Conservation (phyloP, 129 eudicot species). For the Pseudognaphalium luteoalbum region DNA sequence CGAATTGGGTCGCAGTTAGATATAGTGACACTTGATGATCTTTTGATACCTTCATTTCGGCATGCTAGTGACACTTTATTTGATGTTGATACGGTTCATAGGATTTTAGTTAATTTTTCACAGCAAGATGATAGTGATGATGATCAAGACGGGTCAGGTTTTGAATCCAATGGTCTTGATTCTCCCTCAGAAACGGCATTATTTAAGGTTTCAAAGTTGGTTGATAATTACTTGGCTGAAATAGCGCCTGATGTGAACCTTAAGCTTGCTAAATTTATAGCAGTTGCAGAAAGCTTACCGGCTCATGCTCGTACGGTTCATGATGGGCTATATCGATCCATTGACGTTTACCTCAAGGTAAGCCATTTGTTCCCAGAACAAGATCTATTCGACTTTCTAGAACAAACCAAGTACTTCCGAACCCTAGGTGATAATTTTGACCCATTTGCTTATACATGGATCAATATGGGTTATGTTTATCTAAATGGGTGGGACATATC, state of each 20-base stretch:
- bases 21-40: slow-evolving; percentile 90
- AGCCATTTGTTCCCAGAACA: background rate
- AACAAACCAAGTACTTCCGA: background rate
- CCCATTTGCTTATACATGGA: background rate
- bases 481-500: background rate
- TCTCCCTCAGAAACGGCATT: slow-evolving; percentile 81
- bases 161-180: slow-evolving; percentile 69
- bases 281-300: slow-evolving; percentile 79
- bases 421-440: background rate
- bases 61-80: slow-evolving; percentile 84
- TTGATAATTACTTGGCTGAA: slow-evolving; percentile 85
- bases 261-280: slow-evolving; percentile 72
- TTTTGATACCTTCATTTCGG: slow-evolving; percentile 78
- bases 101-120: slow-evolving; percentile 80
- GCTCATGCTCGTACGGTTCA: slow-evolving; percentile 80
- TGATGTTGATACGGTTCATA: slow-evolving; percentile 88
- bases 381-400: background rate
- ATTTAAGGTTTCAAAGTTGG: slow-evolving; percentile 77
- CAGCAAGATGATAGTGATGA: slow-evolving; percentile 85
- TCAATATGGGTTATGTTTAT: background rate
- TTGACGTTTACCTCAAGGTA: slow-evolving; percentile 94
- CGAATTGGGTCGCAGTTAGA: slow-evolving; percentile 89
- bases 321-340: slow-evolving; percentile 85
- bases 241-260: slow-evolving; percentile 94
- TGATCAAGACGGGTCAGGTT: slow-evolving; percentile 71